phyloP scores from a whole-genome alignment of 1,284 basidiomycete species.

The Fomitopsis betulina region DNA sequence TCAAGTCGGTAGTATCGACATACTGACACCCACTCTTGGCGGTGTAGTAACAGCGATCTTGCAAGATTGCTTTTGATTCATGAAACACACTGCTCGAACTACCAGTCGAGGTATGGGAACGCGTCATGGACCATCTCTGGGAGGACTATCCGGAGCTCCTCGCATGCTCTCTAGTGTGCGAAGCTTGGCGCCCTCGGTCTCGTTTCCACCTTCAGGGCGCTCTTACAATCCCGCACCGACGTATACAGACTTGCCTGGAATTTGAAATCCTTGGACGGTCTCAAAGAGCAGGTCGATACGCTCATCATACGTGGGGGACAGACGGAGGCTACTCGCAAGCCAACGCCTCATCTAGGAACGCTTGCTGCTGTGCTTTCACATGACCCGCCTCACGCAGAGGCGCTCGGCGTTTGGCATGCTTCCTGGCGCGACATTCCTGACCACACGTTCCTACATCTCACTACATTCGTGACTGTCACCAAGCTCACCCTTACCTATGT shows the following conservation, averaged over 20 bases:
- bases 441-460: background rate
- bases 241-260: background rate
- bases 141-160: conserved; percentile 18
- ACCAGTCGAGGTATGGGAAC: conserved; percentile 19
- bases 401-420: background rate
- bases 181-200: conserved; percentile 18
- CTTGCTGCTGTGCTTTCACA: background rate
- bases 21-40: too few relatives aligned
- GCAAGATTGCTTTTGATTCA: too few relatives aligned
- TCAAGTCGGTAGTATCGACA: too few relatives aligned
- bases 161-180: conserved; percentile 24
- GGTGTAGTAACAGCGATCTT: too few relatives aligned
- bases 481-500: background rate
- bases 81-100: background rate
- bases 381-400: background rate
- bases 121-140: conserved; percentile 22
- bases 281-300: background rate
- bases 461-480: background rate
- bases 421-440: background rate
- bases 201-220: background rate
- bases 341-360: background rate
- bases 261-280: background rate
- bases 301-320: background rate
- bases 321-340: background rate
- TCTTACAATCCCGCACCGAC: background rate